Evolutionary conservation across 2,329 filamentous ascomycete species (phyloP), one percentile per base, ranked within the genome.

Genomic region (Beauveria sp.): DNA sequence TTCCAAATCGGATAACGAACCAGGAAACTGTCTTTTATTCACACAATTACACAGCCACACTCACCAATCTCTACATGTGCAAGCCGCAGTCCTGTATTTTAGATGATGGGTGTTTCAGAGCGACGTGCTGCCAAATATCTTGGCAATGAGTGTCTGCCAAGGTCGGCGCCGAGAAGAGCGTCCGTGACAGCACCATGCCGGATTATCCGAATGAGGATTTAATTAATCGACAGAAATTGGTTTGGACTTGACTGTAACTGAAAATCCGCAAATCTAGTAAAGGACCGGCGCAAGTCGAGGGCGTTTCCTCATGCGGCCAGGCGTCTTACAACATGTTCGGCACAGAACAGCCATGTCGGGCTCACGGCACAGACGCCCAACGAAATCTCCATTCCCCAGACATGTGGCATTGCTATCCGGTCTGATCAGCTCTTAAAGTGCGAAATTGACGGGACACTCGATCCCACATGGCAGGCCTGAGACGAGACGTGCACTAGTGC

Each of bases 1-100:
- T 58, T 58, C 46, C 55, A 58, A 58, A 58, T 58, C 22, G 45
- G 55, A 46, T 8, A 2, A 34, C 9, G 22, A 58, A 56, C 40
- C 24, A 30, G 55, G 45, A 26, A 20, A 12, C 14, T 53, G 53
- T 24, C 43, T 30, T 49, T 9, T n/a, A 22, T 34, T 49, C 45
- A 18, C 18, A 42, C 38, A 22, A 47, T 20, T 20, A 49, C n/a
- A 24, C 55, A 42, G 10, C 20, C 24, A 24, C 53, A 28, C 10
- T 2, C 20, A 38, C 16, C 20, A 30, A 3, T 34, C 28, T 34
- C 28, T 38, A 20, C 18, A 22, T n/a, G 22, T 16, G 6, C n/a
- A 14, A 34, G n/a, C 50, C 14, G 34, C 34, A 6, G 12, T 38
- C 12, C 12, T 38, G 34, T 18, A 14, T 43, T 53, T n/a, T 26